Evolutionary conservation across 768 basidiomycete species (phyloP), one percentile per base, ranked within the genome.

Genomic region (Chiua virens): DNA sequence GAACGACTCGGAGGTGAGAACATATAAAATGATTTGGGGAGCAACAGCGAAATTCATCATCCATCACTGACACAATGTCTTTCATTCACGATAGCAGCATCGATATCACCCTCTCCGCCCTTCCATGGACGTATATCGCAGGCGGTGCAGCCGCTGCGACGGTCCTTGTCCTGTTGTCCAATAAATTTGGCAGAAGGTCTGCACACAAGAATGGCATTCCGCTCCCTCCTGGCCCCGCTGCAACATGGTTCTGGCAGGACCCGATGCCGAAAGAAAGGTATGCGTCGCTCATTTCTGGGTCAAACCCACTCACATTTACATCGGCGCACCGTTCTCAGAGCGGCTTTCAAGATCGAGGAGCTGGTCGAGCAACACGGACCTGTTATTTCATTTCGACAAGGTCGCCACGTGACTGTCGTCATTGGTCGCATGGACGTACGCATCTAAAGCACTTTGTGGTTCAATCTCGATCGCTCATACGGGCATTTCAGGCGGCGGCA

Each of bases 401-500:
- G 38, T 22, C 30, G 35, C 21, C 44, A 45, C 17, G 47, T 49
- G 21, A 20, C 40, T 5, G 30, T 48, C 13, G 36, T 50, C 22
- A 13, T 50, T 8, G 49, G 49, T 22, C 44, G 25, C 28, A 27
- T 50, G 35, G 49, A 50, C 15, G 49, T 37, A 22, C 17, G 40
- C 15, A 34, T 34, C 32, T 30, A 13, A n/a, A 32, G 7, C 6
- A 25, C 36, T n/a, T 27, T 32, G 6, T 17, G 25, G 8, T 20
- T 36, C 13, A 18, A 27, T 11, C 23, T 14, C 28, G 30, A 14
- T 7, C 13, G 32, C 32, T 22, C 14, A 32, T 10, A 75, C 75
- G 0, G 13, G 20, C 1, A 72, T 78, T 45, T 74, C 69, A 82
- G 62, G 77, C 76, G 3, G 81, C 81, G 0, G 69, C 78, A 0